Percentiles rank a stretch among this genome's conserved stretches.
Conservation (phyloP, 2,329 filamentous ascomycete species). For the Rhynchosporium secalis region DNA sequence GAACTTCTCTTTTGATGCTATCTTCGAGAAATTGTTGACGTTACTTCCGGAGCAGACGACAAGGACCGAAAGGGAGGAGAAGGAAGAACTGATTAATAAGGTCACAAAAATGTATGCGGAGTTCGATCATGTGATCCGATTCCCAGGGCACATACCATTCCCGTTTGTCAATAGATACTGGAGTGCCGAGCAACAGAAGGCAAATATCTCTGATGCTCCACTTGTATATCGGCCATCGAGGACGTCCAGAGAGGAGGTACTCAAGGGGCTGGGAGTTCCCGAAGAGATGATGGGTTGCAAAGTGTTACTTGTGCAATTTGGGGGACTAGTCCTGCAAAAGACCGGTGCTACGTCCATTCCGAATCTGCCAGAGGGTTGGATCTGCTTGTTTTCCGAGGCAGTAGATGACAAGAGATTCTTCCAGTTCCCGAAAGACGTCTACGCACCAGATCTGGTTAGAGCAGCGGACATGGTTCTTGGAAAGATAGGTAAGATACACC, state of each 20-base stretch:
- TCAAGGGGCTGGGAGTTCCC: slow-evolving; percentile 1
- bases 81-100: neutral
- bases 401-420: slow-evolving; percentile 10
- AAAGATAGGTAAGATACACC: slow-evolving; percentile 1
- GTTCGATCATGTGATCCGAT: slow-evolving; percentile 7
- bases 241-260: neutral
- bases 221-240: slow-evolving; percentile 11
- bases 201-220: slow-evolving; percentile 1
- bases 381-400: slow-evolving; percentile 2
- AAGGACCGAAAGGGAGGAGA: neutral
- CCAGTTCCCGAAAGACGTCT: slow-evolving; percentile 11
- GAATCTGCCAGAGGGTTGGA: slow-evolving; percentile 8
- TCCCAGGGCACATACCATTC: slow-evolving; percentile 2
- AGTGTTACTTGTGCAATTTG: slow-evolving; percentile 12
- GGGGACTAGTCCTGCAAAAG: neutral
- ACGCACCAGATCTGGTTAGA: slow-evolving; percentile 10
- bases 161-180: slow-evolving; percentile 11
- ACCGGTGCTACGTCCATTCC: neutral
- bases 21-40: slow-evolving; percentile 2
- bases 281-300: neutral
- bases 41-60: neutral
- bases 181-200: neutral
- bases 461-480: slow-evolving; percentile 10
- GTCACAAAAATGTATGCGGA: slow-evolving; percentile 12
- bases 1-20: slow-evolving; percentile 15